Conservation (phyloP, 805 yeast species). For the Pichia exigua region DNA sequence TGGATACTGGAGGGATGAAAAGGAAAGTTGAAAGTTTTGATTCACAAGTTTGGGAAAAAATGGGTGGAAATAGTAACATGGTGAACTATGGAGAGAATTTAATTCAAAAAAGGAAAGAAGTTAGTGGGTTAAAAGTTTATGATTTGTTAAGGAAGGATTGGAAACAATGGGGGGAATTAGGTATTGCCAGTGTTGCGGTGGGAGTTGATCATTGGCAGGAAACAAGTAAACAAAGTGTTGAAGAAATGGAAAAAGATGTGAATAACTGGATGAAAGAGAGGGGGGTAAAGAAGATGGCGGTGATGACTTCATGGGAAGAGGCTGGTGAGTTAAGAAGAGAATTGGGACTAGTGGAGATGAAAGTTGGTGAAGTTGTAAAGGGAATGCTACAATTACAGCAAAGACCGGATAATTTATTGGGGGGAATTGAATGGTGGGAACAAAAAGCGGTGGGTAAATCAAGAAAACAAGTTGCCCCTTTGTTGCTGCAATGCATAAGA, state of each 20-base stretch:
- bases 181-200: background rate
- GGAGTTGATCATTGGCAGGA: background rate
- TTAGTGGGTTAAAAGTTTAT: slow-evolving; percentile 47
- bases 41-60: background rate
- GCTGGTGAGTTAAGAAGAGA: background rate
- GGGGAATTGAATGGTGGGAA: background rate
- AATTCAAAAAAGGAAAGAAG: slow-evolving; percentile 5
- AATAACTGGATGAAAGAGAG: background rate
- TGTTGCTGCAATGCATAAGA: background rate
- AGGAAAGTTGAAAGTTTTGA: background rate
- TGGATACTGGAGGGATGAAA: slow-evolving; percentile 2
- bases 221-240: background rate
- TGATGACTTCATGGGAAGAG: background rate
- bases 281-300: background rate
- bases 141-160: slow-evolving; percentile 80
- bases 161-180: slow-evolving; percentile 41
- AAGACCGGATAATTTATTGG: background rate
- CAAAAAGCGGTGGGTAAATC: background rate
- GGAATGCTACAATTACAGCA: no score
- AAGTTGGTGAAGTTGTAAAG: no score
- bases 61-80: background rate
- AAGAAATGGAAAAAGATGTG: background rate
- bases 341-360: background rate
- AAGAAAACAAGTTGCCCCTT: background rate
- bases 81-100: background rate